A percentile compares a stretch with the other conserved stretches of the same genome.
Evolutionary conservation across 495 filamentous ascomycete genomes (phyloP).

Genomic region (Xylaria cubensis): DNA sequence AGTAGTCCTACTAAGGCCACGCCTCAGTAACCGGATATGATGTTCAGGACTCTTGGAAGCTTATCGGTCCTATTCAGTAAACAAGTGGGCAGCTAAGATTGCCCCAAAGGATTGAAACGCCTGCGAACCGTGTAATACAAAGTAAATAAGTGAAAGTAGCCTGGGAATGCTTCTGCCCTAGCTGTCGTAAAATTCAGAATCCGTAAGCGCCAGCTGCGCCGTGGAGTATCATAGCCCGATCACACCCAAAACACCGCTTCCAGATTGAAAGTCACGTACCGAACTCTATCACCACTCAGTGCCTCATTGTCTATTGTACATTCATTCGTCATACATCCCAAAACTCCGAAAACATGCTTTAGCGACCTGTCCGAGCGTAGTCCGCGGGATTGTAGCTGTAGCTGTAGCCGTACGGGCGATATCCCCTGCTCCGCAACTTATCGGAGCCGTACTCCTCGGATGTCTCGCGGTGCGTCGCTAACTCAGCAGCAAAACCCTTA

Average conservation of each 20-base stretch:
- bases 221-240: constrained; percentile 1
- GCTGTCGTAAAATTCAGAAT: constrained; percentile 7
- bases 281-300: neutral
- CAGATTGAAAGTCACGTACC: neutral
- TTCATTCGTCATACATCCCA: neutral
- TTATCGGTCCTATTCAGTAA: neutral
- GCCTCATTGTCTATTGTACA: neutral
- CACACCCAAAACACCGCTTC: neutral
- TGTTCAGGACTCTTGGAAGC: neutral
- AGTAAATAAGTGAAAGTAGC: neutral
- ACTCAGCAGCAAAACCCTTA: constrained; percentile 43
- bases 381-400: constrained; percentile 54
- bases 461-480: constrained; percentile 49
- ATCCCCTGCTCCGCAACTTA: constrained; percentile 23
- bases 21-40: neutral
- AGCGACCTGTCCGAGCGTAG: constrained; percentile 42
- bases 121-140: neutral
- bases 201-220: constrained; percentile 12
- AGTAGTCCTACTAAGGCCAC: neutral
- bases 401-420: constrained; percentile 35
- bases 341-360: neutral
- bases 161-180: neutral
- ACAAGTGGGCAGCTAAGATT: neutral
- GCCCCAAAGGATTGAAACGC: neutral
- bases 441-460: constrained; percentile 48